These are phyloP conservation scores for Exidia glandulosa DNA, from an alignment of 768 basidiomycete genomes.

Conservation along the genomic window DNA sequence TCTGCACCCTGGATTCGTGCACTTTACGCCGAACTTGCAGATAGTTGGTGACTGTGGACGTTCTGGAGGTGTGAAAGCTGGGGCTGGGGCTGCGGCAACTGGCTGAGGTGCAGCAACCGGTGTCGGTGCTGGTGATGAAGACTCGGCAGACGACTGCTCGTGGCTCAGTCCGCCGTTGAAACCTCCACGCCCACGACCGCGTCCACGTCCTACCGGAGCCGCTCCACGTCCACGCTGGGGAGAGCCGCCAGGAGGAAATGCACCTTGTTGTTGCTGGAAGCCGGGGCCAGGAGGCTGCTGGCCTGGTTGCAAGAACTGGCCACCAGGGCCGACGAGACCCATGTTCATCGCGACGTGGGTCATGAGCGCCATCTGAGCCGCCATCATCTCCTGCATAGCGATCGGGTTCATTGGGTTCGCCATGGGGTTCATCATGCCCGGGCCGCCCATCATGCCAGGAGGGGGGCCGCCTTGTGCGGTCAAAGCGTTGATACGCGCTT, in stretches of 20 bases:
- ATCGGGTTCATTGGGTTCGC: constrained; percentile 59
- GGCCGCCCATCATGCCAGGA: constrained; percentile 1
- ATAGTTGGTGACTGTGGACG: constrained; percentile 80
- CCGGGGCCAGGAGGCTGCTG: not conserved
- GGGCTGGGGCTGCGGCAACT: not conserved
- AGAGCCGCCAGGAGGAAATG: constrained; percentile 52
- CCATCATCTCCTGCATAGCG: constrained; percentile 81
- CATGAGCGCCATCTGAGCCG: constrained; percentile 89
- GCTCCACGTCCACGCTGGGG: constrained; percentile 9
- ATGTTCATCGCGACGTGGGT: constrained; percentile 81
- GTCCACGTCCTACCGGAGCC: not conserved
- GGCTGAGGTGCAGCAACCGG: constrained; percentile 38
- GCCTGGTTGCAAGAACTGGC: not conserved
- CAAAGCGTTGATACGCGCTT: constrained; percentile 69
- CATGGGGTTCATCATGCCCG: constrained; percentile 39
- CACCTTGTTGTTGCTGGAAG: constrained; percentile 15
- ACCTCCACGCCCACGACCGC: not conserved
- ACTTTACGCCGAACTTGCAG: constrained; percentile 89
- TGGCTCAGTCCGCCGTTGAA: not conserved
- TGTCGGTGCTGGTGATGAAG: constrained; percentile 25
- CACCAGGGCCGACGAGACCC: constrained; percentile 54
- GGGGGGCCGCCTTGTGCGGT: constrained; percentile 37
- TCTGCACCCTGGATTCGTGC: constrained; percentile 79
- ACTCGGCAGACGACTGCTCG: too few relatives aligned
- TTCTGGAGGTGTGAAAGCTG: constrained; percentile 22